Evolutionary conservation across 805 yeast species (phyloP), one percentile per base, ranked within the genome.

Genomic region (Candida ipomoeae): DNA sequence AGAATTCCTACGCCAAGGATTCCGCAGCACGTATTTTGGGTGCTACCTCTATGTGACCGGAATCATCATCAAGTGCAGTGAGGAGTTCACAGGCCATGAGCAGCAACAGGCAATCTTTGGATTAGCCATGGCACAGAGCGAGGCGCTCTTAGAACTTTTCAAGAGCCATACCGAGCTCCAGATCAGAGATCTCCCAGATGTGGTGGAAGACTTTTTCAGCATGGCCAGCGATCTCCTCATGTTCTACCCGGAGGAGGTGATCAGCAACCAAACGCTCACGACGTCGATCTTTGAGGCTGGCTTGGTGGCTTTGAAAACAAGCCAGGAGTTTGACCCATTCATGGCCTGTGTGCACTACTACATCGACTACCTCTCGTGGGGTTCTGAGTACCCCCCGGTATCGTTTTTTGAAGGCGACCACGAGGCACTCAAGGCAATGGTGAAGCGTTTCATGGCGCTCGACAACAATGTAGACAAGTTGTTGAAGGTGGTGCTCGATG

Each of bases 21-120:
- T 89, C 69, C 76, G 82, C 41, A 69, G 70, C 26, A 85, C 85
- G 18, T 79, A 82, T 34, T 80, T 71, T 60, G 97, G 97, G 3
- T 88, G 96, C 64, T 90, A 85, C 62, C 69, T 91, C 49, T 91
- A 96, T 94, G 92, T 88, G 13, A 84, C 96, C 2, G 97, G 97
- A 7, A 76, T 86, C 8, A 71, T 90, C 26, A 81, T 87, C 47
- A 81, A 87, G 50, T 53, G 58, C 34, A 51, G 55, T 15, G 57
- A 50, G 20, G 92, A 88, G 53, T 91, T 77, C 66, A 82, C 84
- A 31, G 85, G 83, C 56, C 82, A 77, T 42, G 75, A 71, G 3
- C 69, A 83, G 18, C 80, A 79, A 55, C 75, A 74, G 29, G 79
- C 87, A 2, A 82, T 87, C 17, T 89, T 89, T 85, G 73, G 78